These are phyloP conservation scores for Termitomyces bulborhizus DNA, from an alignment of 768 basidiomycete genomes.

Conservation along the genomic window DNA sequence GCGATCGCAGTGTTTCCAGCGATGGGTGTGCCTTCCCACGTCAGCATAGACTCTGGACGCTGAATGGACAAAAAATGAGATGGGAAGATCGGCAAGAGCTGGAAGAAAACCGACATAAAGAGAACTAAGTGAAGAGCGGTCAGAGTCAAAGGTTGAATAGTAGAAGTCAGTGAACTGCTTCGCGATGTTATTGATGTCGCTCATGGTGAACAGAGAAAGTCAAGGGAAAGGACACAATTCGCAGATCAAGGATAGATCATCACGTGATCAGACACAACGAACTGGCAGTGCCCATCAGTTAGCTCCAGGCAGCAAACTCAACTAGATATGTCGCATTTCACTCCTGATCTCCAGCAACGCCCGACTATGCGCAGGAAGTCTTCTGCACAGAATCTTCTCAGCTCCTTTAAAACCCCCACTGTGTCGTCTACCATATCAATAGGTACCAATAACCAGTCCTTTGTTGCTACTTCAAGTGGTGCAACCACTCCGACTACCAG, in stretches of 20 bases:
- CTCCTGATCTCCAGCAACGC: constrained; percentile 29
- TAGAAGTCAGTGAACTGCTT: constrained; percentile 79
- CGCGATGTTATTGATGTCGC: constrained; percentile 70
- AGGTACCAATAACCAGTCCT: constrained; percentile 25
- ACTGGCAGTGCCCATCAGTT: constrained; percentile 3
- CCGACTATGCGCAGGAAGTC: constrained; percentile 80
- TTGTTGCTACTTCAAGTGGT: constrained; percentile 27
- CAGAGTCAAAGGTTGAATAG: constrained; percentile 69
- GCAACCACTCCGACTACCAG: constrained; percentile 36
- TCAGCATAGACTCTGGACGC: constrained; percentile 81
- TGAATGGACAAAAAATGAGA: constrained; percentile 27
- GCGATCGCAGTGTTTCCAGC: constrained; percentile 50
- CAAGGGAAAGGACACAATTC: constrained; percentile 1
- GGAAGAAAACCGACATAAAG: constrained; percentile 69
- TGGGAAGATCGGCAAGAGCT: constrained; percentile 13
- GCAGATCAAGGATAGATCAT: constrained; percentile 8
- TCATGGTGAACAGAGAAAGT: constrained; percentile 38
- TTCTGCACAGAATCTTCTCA: constrained; percentile 77
- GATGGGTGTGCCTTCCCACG: constrained; percentile 63
- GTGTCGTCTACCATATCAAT: constrained; percentile 27
- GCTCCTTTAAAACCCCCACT: constrained; percentile 54
- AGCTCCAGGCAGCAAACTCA: not conserved
- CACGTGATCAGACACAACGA: constrained; percentile 13
- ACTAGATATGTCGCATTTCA: constrained; percentile 31
- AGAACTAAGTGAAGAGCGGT: constrained; percentile 45